phyloP scores from a whole-genome alignment of 768 basidiomycete species.

The Suillus fuscotomentosus region DNA sequence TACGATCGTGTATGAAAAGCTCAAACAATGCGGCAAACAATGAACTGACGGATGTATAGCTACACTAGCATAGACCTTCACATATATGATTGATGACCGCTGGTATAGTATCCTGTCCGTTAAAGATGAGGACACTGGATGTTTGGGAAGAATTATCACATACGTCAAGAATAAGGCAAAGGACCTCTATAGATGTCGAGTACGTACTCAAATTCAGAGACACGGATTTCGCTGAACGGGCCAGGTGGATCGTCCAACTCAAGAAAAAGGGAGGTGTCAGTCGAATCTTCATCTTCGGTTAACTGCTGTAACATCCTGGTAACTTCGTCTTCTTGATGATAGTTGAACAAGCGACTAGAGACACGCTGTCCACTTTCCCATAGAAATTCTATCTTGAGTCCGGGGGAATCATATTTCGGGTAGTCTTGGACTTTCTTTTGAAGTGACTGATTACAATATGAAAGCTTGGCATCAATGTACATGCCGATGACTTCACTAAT shows the following conservation, averaged over 20 bases:
- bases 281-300: not conserved
- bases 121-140: not conserved
- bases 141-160: not conserved
- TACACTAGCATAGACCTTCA: too few species aligned
- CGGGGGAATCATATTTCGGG: not conserved
- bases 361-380: not conserved
- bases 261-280: not conserved
- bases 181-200: not conserved
- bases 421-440: too few species aligned
- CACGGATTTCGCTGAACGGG: not conserved
- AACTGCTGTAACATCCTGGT: not conserved
- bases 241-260: too few species aligned
- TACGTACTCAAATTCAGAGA: not conserved
- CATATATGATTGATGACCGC: not conserved
- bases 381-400: not conserved
- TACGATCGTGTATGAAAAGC: too few species aligned
- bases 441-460: not conserved
- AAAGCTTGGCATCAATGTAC: not conserved
- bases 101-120: not conserved
- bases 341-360: slow-evolving; percentile 1
- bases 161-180: not conserved
- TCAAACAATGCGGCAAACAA: too few species aligned
- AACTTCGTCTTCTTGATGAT: not conserved
- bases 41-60: not conserved
- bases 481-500: not conserved